These are phyloP conservation scores for Trichosporon faecale DNA, from an alignment of 1,284 basidiomycete genomes.

Conservation along the genomic window DNA sequence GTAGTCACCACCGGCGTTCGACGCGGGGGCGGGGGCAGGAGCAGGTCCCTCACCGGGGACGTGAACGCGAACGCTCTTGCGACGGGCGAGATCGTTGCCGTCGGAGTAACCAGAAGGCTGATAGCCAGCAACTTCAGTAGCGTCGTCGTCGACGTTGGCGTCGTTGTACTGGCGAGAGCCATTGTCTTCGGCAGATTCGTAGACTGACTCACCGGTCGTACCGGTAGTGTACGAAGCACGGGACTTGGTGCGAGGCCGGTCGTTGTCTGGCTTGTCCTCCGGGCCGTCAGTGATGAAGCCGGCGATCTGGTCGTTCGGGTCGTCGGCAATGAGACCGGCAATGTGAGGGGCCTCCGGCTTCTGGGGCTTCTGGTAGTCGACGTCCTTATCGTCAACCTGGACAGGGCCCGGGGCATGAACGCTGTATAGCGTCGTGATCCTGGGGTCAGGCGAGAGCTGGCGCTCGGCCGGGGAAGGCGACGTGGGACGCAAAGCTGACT, in stretches of 20 bases:
- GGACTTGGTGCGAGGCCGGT: constrained; percentile 3
- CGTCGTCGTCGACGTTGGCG: constrained; percentile 35
- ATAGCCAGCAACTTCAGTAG: constrained; percentile 28
- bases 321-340: constrained; percentile 9
- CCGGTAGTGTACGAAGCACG: constrained; percentile 26
- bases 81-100: constrained; percentile 24
- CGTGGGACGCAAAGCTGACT: constrained; percentile 48
- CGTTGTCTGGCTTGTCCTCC: constrained; percentile 12
- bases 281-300: constrained; percentile 15
- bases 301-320: constrained; percentile 8
- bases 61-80: constrained; percentile 49
- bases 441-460: constrained; percentile 4
- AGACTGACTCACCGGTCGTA: constrained; percentile 41
- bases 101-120: constrained; percentile 44
- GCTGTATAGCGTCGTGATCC: constrained; percentile 35
- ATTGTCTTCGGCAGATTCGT: constrained; percentile 48
- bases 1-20: background rate
- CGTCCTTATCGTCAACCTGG: constrained; percentile 20
- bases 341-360: background rate
- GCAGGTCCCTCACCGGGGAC: constrained; percentile 26
- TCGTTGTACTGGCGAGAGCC: constrained; percentile 9
- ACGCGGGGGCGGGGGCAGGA: background rate
- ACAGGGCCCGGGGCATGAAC: constrained; percentile 47
- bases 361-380: background rate
- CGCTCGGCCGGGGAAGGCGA: constrained; percentile 29